These are phyloP conservation scores for Glarea lozoyensis DNA, from an alignment of 495 filamentous ascomycete genomes.

Conservation along the genomic window DNA sequence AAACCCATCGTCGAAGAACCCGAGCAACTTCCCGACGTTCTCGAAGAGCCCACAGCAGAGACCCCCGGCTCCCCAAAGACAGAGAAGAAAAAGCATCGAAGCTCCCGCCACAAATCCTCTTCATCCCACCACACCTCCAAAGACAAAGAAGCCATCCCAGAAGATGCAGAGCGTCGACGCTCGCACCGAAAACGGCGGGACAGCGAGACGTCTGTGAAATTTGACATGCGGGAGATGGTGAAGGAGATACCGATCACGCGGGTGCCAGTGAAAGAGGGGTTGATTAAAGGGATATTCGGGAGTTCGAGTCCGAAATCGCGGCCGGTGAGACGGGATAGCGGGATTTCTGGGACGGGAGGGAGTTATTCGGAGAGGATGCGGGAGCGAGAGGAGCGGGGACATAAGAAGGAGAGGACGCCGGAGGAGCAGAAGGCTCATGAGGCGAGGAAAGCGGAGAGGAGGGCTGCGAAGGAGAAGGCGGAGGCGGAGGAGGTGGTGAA, in stretches of 20 bases:
- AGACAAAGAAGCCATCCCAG: constrained; percentile 4
- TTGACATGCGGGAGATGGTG: no score
- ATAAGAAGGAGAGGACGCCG: constrained; percentile 16
- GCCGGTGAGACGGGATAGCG: constrained; percentile 18
- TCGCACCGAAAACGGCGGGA: constrained; percentile 11
- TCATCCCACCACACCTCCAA: constrained; percentile 12
- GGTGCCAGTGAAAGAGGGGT: no score
- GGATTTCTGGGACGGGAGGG: no score
- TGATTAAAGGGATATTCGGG: no score
- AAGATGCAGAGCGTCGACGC: constrained; percentile 9
- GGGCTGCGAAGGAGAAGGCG: constrained; percentile 9
- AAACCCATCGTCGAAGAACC: constrained; percentile 14
- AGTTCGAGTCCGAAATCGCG: no score
- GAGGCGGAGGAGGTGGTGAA: constrained; percentile 1
- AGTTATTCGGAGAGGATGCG: no score
- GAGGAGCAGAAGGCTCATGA: constrained; percentile 24
- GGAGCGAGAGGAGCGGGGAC: no score
- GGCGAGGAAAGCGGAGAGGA: constrained; percentile 16
- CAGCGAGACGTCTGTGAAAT: no score
- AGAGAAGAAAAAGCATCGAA: constrained; percentile 9
- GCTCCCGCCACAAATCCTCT: constrained; percentile 4
- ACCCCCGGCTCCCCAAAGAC: constrained; percentile 11
- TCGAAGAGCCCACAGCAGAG: constrained; percentile 3
- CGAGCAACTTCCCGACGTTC: constrained; percentile 9
- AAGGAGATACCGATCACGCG: no score